Conservation (phyloP, 2,329 filamentous ascomycete genomes). For the Pyricularia pennisetigena region DNA sequence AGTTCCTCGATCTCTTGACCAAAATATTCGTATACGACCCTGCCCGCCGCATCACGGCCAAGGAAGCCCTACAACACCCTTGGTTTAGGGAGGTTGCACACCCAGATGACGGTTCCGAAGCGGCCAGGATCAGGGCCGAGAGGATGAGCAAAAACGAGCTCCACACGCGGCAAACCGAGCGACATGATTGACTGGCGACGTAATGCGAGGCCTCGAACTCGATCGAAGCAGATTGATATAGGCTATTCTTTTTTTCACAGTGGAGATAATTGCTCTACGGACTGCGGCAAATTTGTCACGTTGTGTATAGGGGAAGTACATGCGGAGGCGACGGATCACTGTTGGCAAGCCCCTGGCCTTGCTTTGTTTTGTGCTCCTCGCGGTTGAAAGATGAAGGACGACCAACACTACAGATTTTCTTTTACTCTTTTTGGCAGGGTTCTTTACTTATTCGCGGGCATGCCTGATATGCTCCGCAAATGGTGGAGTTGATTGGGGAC, state of each 20-base stretch:
- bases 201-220: background rate
- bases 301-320: background rate
- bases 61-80: conserved; percentile 54
- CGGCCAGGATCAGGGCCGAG: conserved; percentile 51
- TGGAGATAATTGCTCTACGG: background rate
- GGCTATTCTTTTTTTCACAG: background rate
- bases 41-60: conserved; percentile 53
- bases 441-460: background rate
- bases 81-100: conserved; percentile 57
- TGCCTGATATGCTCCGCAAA: background rate
- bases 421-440: background rate
- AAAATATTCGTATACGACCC: conserved; percentile 64
- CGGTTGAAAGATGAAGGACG: background rate
- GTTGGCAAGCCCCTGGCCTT: background rate
- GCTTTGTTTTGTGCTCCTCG: background rate
- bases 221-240: background rate
- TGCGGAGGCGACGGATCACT: background rate
- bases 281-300: background rate
- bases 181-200: background rate
- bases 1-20: conserved; percentile 53
- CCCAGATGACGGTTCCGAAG: conserved; percentile 59
- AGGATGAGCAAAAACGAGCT: conserved; percentile 15
- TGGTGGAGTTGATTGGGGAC: background rate
- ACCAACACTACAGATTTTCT: background rate
- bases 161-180: background rate